Percentiles rank a stretch among this genome's conserved stretches.
Conservation (phyloP, 192 early-diverging fungal species). For the Geranomyces michiganensis region DNA sequence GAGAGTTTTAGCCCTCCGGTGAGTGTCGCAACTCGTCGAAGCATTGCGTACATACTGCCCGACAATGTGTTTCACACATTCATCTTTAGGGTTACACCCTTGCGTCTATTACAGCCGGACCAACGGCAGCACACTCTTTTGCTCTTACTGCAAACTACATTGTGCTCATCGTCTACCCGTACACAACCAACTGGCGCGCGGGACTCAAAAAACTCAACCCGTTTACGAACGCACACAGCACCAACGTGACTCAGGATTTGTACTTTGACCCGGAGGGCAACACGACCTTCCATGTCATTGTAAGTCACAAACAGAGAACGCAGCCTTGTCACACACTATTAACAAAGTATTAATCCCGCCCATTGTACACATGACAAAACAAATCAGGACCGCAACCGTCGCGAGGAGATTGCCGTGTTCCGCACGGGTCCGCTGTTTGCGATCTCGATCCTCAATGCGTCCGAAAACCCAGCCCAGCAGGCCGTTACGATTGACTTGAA, state of each 20-base stretch:
- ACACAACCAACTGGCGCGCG: conserved; percentile 18
- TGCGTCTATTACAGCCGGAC: conserved; percentile 12
- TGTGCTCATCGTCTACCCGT: conserved; percentile 33
- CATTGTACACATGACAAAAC: not conserved
- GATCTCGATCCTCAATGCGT: conserved; percentile 33
- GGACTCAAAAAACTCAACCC: conserved; percentile 12
- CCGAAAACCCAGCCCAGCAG: conserved; percentile 17
- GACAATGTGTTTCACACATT: too few species aligned
- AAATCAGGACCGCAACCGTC: conserved; percentile 32
- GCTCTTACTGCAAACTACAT: conserved; percentile 35
- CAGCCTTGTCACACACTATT: too few species aligned
- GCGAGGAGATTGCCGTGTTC: conserved; percentile 28
- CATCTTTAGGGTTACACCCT: not conserved
- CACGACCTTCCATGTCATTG: conserved; percentile 37
- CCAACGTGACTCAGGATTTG: not conserved
- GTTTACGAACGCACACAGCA: not conserved
- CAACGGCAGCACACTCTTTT: conserved; percentile 24
- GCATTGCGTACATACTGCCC: too few species aligned
- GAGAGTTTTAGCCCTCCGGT: conserved; percentile 36
- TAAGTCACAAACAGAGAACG: too few species aligned
- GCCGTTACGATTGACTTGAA: conserved; percentile 34
- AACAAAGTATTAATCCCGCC: too few species aligned
- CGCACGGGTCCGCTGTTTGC: conserved; percentile 26
- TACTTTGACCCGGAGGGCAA: conserved; percentile 29
- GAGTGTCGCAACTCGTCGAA: not conserved